These are phyloP conservation scores for Wakefieldia striispora DNA, from an alignment of 768 basidiomycete genomes.

Conservation along the genomic window DNA sequence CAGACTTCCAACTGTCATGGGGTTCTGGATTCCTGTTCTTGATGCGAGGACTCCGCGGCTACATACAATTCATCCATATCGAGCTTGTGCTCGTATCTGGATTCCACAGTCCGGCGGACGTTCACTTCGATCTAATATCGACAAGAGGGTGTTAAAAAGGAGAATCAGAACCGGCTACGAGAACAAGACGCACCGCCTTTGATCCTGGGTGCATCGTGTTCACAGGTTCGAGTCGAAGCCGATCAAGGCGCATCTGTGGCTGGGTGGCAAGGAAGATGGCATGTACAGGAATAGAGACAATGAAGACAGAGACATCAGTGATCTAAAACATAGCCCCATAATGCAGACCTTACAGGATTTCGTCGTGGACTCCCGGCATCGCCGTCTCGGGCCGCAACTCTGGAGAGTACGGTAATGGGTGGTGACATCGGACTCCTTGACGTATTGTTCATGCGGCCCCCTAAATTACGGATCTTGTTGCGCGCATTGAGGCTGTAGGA, in stretches of 20 bases:
- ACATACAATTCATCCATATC: constrained; percentile 4
- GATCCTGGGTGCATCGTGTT: background rate
- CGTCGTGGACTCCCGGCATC: background rate
- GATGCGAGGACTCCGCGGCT: background rate
- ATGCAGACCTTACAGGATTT: constrained; percentile 1
- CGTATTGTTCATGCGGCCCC: background rate
- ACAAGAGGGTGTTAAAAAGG: background rate
- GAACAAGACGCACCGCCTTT: constrained; percentile 9
- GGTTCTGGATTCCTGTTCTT: background rate
- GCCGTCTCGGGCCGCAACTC: background rate
- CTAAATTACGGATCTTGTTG: constrained; percentile 4
- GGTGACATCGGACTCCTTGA: constrained; percentile 1
- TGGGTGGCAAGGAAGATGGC: background rate
- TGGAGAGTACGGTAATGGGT: background rate
- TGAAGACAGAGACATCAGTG: background rate
- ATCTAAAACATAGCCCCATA: background rate
- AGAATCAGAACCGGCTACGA: background rate
- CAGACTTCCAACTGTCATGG: too few species aligned
- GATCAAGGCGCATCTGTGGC: constrained; percentile 5
- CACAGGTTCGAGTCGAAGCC: background rate
- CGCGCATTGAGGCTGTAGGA: constrained; percentile 23
- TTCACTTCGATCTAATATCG: constrained; percentile 18
- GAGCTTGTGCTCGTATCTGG: background rate
- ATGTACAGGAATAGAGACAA: too few species aligned
- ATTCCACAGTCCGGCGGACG: constrained; percentile 14